Evolutionary conservation across 2,329 filamentous ascomycete species (phyloP).

Genomic region (Mollisiaceae sp.): DNA sequence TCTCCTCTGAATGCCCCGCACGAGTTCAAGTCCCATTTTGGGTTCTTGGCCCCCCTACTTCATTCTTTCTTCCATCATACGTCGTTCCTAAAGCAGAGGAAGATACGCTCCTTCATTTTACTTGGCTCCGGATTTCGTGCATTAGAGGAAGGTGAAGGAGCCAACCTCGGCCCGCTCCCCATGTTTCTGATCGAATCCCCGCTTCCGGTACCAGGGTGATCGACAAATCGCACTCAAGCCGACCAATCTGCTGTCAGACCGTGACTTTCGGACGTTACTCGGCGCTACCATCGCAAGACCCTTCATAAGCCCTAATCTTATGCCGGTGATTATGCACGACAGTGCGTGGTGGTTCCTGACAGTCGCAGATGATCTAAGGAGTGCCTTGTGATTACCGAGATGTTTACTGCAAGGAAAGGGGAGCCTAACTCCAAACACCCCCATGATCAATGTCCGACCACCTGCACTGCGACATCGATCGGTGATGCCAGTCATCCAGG

Average conservation of each 20-base stretch:
- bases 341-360: slow-evolving; percentile 16
- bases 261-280: slow-evolving; percentile 20
- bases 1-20: not conserved
- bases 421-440: slow-evolving; percentile 14
- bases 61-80: not conserved
- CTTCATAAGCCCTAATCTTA: slow-evolving; percentile 6
- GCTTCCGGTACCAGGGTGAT: slow-evolving; percentile 14
- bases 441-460: slow-evolving; percentile 21
- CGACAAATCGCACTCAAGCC: slow-evolving; percentile 14
- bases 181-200: slow-evolving; percentile 9
- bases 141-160: slow-evolving; percentile 4
- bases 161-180: slow-evolving; percentile 8
- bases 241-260: slow-evolving; percentile 18
- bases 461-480: slow-evolving; percentile 11
- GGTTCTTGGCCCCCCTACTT: not conserved
- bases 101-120: not conserved
- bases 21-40: not conserved
- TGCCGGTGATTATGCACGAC: slow-evolving; percentile 20
- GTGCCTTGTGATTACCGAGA: slow-evolving; percentile 24
- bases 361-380: slow-evolving; percentile 20
- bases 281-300: slow-evolving; percentile 7
- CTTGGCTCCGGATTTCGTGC: not conserved
- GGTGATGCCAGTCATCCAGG: slow-evolving; percentile 1
- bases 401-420: slow-evolving; percentile 9
- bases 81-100: not conserved